phyloP scores from a whole-genome alignment of 1,284 basidiomycete genomes.

The Naganishia albida region DNA sequence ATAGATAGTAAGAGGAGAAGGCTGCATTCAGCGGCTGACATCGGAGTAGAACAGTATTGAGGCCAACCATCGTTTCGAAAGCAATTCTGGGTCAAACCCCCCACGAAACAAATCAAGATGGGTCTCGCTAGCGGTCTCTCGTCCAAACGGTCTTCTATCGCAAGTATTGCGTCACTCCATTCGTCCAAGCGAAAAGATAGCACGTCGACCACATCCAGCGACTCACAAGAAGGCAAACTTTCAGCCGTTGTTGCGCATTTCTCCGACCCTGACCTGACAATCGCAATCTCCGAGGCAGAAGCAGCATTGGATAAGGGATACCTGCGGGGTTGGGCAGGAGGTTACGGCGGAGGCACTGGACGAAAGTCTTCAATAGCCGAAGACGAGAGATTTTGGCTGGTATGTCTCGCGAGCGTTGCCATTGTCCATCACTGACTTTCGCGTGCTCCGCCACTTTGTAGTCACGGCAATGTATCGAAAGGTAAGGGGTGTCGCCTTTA shows the following conservation, averaged over 20 bases:
- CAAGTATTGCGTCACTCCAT: conserved; percentile 13
- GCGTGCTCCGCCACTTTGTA: not conserved
- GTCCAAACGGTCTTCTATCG: conserved; percentile 23
- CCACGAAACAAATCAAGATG: conserved; percentile 2
- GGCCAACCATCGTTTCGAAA: no score
- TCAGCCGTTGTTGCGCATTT: conserved; percentile 27
- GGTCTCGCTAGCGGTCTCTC: conserved; percentile 14
- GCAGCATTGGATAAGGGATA: conserved; percentile 29
- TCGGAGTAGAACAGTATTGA: no score
- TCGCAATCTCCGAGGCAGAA: conserved; percentile 17
- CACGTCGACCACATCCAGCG: conserved; percentile 4
- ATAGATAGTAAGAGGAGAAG: no score
- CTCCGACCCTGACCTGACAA: conserved; percentile 22
- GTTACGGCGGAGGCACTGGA: conserved; percentile 19
- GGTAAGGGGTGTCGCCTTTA: not conserved
- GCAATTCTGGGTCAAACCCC: no score
- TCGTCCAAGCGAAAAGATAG: conserved; percentile 5
- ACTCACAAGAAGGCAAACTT: not conserved
- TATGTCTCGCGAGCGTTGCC: not conserved
- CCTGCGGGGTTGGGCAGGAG: conserved; percentile 27
- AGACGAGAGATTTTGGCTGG: conserved; percentile 30
- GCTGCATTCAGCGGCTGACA: no score
- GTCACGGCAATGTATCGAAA: conserved; percentile 20
- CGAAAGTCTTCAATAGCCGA: conserved; percentile 20
- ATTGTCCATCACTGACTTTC: not conserved